Evolutionary conservation across 2,329 filamentous ascomycete species (phyloP), one percentile per base, ranked within the genome.

Genomic region (Cordyceps pruinosa): DNA sequence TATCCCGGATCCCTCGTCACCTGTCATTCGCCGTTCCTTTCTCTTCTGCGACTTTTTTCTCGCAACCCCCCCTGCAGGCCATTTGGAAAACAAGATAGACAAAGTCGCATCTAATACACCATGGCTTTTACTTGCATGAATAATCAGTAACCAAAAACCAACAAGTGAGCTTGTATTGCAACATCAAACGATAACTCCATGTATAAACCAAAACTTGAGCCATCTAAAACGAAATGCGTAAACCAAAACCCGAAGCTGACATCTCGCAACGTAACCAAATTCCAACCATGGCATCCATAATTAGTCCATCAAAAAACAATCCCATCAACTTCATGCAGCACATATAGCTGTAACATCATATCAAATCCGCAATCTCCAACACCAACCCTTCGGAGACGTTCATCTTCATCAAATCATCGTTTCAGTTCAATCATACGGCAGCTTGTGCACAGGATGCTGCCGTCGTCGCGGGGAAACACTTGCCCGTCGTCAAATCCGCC

Each of bases 401-500:
- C 25, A n/a, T 48, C 25, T 17, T 48, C 28, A 25, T 30, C 46
- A 45, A 30, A 53, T 72, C 67, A 73, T 59, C 64, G 75, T 73
- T 86, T 87, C 63, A 86, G 72, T 69, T 86, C 82, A 62, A 73
- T 75, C 64, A 79, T 74, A 62, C 84, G 78, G 66, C 84, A 87
- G 12, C 66, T 68, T n/a, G 82, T 85, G 68, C 84, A 87, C 60
- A 85, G 70, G 21, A 86, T 78, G n/a, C 72, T 75, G 1, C 66
- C 62, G 23, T 77, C 76, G 53, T 81, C 74, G 60, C 80, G 79
- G 41, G 83, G 82, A 66, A 86, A 87, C 62, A 87, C 81, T 67
- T 85, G 82, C 0, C 84, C 83, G 63, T 87, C 84, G 35, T 82
- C 78, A 63, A 87, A 87, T 0, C 80, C 78, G 35, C 79, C 80